A percentile compares a stretch with the other conserved stretches of the same genome.
phyloP scores from a whole-genome alignment of 148 eudicot species.

The Chenopodium suecicum region DNA sequence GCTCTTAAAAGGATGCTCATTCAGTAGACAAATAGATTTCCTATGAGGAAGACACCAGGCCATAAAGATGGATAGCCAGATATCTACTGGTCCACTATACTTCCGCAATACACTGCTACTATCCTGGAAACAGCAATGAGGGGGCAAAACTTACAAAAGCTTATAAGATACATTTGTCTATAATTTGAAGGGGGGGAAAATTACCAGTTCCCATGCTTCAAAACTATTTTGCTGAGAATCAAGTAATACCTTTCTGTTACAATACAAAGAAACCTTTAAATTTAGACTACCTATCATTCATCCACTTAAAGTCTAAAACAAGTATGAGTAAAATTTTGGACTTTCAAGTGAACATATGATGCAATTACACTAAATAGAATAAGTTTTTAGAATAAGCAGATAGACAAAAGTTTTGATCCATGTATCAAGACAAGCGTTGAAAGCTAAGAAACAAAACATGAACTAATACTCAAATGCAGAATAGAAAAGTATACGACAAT shows the following conservation, averaged over 20 bases:
- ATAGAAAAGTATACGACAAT: neutral
- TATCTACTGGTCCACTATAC: conserved; percentile 85
- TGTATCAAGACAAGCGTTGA: neutral
- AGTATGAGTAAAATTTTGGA: too few relatives aligned
- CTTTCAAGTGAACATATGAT: neutral
- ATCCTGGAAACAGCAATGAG: conserved; percentile 46
- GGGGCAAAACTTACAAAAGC: neutral
- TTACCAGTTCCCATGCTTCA: conserved; percentile 87
- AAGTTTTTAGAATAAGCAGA: too few relatives aligned
- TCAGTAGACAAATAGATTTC: conserved; percentile 49
- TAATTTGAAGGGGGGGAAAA: too few relatives aligned
- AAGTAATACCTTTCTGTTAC: conserved; percentile 55
- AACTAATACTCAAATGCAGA: neutral
- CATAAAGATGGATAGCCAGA: conserved; percentile 64
- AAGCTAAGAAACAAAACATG: neutral
- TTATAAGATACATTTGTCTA: too few relatives aligned
- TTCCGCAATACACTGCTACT: conserved; percentile 75
- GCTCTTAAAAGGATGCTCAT: conserved; percentile 61
- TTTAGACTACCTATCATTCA: neutral
- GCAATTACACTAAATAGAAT: too few relatives aligned
- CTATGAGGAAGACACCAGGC: conserved; percentile 23
- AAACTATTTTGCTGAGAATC: conserved; percentile 36
- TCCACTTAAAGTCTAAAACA: neutral
- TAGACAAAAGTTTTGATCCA: too few relatives aligned
- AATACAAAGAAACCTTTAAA: conserved; percentile 2